Base-by-base conservation (phyloP, 108 stramenopile genomes). In the Schizochytrium sp. region DNA sequence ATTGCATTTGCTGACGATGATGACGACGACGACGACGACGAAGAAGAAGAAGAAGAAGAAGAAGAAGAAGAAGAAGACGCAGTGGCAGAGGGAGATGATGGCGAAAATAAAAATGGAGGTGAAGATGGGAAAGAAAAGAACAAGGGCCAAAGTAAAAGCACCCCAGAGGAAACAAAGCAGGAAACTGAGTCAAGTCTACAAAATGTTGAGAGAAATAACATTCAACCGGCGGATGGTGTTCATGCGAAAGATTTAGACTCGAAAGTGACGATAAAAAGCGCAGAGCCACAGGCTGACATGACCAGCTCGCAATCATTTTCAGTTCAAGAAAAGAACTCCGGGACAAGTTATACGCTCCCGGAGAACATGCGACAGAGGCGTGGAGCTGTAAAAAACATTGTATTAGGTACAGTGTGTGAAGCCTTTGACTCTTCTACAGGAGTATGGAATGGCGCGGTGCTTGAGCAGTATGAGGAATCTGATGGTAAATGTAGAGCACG, bases 391-490 rank as follows among this genome's bases (percentile, higher is more conserved):
- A 53, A 83, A 38, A 55, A 49, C 2, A 83, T 83, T 28, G 53
- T 83, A n/a, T 53, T 55, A 13, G 76, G 76, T n/a, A 83, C 50
- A 47, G 50, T 49, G 15, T 83, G 76, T 3, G 76, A 83, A 53
- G 76, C 76, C 10, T 83, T 55, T 28, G 76, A 83, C 76, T 13
- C 49, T 17, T 47, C 15, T 5, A 83, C 47, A 5, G 76, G 53
- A 47, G 76, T 83, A 53, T 83, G 76, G 76, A 49, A 42, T 17
- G 47, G 76, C 5, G 76, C 76, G 28, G 47, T 83, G 45, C 76
- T 83, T 10, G 53, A 83, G 28, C 50, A 55, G 53, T 55, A 49
- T 10, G 47, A 47, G n/a, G 47, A 83, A 55, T 38, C 2, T 7
- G 15, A 83, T n/a, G 76, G 3, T 5, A 83, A 55, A 28, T 49